Conservation (phyloP, 192 early-diverging fungal genomes). For the Coemansia interrupta region DNA sequence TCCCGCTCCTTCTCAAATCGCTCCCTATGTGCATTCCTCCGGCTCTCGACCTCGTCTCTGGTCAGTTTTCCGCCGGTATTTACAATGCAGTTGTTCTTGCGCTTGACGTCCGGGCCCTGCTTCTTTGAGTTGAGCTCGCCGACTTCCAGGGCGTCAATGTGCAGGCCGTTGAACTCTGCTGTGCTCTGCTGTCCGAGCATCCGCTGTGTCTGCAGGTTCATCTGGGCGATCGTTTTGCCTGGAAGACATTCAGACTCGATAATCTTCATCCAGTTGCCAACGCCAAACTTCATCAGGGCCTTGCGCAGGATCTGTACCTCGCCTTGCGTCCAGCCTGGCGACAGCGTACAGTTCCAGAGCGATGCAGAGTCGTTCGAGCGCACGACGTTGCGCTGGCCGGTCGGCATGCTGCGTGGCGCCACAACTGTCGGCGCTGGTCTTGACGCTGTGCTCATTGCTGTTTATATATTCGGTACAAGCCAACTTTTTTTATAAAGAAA, state of each 20-base stretch:
- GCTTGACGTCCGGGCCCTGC: constrained; percentile 75
- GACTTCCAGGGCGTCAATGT: constrained; percentile 83
- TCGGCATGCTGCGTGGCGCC: constrained; percentile 85
- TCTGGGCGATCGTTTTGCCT: constrained; percentile 95
- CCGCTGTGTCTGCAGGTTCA: constrained; percentile 92
- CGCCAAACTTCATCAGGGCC: constrained; percentile 83
- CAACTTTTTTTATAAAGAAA: constrained; percentile 9
- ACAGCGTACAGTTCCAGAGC: constrained; percentile 92
- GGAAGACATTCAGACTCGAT: constrained; percentile 84
- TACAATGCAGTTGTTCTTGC: constrained; percentile 94
- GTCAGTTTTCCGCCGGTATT: constrained; percentile 81
- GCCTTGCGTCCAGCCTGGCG: constrained; percentile 85
- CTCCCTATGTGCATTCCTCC: constrained; percentile 71
- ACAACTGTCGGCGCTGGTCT: constrained; percentile 10
- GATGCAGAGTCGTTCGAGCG: constrained; percentile 91
- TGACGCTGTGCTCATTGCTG: constrained; percentile 16
- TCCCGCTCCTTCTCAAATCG: constrained; percentile 68
- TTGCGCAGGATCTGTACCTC: constrained; percentile 80
- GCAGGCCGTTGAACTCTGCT: constrained; percentile 89
- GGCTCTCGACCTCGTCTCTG: constrained; percentile 68
- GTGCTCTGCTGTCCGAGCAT: constrained; percentile 95
- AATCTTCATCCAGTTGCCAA: constrained; percentile 96
- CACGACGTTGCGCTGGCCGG: constrained; percentile 83
- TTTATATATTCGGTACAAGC: constrained; percentile 6
- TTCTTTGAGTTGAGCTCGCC: constrained; percentile 83